phyloP scores from a whole-genome alignment of 2,329 filamentous ascomycete genomes.

The Colletotrichum godetiae region DNA sequence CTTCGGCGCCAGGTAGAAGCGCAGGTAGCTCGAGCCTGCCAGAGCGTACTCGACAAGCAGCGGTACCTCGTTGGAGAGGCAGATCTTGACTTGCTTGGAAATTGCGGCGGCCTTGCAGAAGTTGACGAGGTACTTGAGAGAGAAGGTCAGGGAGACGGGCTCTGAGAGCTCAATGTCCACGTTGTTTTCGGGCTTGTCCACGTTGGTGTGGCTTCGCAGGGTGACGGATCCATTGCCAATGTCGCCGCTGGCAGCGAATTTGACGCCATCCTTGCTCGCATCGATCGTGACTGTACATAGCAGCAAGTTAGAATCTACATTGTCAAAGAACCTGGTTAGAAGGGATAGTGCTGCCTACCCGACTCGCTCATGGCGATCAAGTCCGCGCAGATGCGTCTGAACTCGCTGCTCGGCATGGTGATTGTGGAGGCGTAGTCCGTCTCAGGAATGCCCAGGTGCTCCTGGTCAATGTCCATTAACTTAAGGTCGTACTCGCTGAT shows the following conservation, averaged over 20 bases:
- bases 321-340: not conserved
- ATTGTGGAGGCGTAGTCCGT: conserved; percentile 98
- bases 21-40: conserved; percentile 84
- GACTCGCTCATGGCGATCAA: conserved; percentile 94
- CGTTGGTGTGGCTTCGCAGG: conserved; percentile 85
- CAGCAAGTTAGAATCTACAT: conserved; percentile 33
- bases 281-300: conserved; percentile 85
- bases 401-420: conserved; percentile 87
- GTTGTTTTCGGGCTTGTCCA: conserved; percentile 88
- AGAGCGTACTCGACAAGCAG: conserved; percentile 93
- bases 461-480: conserved; percentile 99
- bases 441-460: conserved; percentile 97
- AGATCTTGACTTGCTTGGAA: conserved; percentile 86
- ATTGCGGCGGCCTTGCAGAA: conserved; percentile 98
- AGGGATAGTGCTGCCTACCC: conserved; percentile 68
- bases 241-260: conserved; percentile 92
- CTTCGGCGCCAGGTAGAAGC: conserved; percentile 99
- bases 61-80: conserved; percentile 94
- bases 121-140: conserved; percentile 99
- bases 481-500: conserved; percentile 99
- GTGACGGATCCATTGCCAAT: conserved; percentile 96
- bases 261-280: conserved; percentile 95
- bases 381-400: conserved; percentile 95
- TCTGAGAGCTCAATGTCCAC: conserved; percentile 92
- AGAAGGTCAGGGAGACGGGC: conserved; percentile 95